phyloP scores from a whole-genome alignment of 805 yeast genomes.

The Grigorovia humatica region DNA sequence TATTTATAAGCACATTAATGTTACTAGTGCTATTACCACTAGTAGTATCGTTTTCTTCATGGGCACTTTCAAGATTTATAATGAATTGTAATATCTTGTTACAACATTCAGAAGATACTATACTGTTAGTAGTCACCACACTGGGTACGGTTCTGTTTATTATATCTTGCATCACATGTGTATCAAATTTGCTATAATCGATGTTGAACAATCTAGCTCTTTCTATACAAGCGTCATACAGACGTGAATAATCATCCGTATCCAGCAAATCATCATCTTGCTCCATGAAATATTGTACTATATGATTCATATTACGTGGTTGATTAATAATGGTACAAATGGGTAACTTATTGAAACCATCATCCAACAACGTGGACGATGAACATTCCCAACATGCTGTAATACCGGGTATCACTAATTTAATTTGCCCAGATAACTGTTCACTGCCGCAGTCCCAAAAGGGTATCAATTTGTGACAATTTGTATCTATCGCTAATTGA shows the following conservation, averaged over 20 bases:
- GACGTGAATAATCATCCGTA: slow-evolving; percentile 62
- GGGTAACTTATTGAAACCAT: slow-evolving; percentile 47
- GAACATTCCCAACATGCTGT: slow-evolving; percentile 93
- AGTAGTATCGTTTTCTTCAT: no score
- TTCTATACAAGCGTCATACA: slow-evolving; percentile 33
- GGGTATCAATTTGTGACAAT: slow-evolving; percentile 44
- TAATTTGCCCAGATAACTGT: slow-evolving; percentile 84
- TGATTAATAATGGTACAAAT: slow-evolving; percentile 91
- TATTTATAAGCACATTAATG: slow-evolving; percentile 17
- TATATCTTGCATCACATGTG: slow-evolving; percentile 68
- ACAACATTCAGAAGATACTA: slow-evolving; percentile 81
- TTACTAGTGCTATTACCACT: no score
- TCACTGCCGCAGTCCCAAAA: slow-evolving; percentile 93
- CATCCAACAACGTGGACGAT: slow-evolving; percentile 53
- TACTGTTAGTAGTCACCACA: slow-evolving; percentile 87
- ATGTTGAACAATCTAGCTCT: slow-evolving; percentile 63
- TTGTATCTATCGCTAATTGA: slow-evolving; percentile 46
- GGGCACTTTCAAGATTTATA: slow-evolving; percentile 22
- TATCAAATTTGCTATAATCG: slow-evolving; percentile 53
- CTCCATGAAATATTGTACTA: slow-evolving; percentile 75
- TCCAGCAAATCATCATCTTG: slow-evolving; percentile 49
- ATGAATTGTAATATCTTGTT: slow-evolving; percentile 68
- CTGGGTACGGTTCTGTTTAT: slow-evolving; percentile 90
- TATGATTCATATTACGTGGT: slow-evolving; percentile 90
- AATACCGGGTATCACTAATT: slow-evolving; percentile 75